These are phyloP conservation scores for Pseudocercospora musae DNA, from an alignment of 2,329 filamentous ascomycete genomes.

Conservation along the genomic window DNA sequence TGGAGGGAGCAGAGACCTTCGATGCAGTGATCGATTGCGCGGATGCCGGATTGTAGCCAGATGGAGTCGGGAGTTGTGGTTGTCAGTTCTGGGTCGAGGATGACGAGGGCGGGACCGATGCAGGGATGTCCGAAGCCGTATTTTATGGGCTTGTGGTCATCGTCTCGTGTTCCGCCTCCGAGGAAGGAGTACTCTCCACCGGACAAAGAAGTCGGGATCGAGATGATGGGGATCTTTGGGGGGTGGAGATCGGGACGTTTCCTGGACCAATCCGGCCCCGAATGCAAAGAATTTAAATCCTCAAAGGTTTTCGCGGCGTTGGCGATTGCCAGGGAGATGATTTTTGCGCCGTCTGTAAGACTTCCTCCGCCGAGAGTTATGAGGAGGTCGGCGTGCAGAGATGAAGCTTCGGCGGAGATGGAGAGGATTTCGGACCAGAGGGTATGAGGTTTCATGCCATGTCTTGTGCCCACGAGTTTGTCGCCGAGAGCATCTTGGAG, in stretches of 20 bases:
- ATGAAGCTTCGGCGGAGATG: slow-evolving; percentile 43
- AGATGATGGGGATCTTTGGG: slow-evolving; percentile 18
- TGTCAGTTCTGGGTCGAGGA: slow-evolving; percentile 55
- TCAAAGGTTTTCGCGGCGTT: slow-evolving; percentile 14
- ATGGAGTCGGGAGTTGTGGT: slow-evolving; percentile 51
- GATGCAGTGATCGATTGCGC: slow-evolving; percentile 57
- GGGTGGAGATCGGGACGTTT: slow-evolving; percentile 2
- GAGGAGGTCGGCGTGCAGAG: slow-evolving; percentile 46
- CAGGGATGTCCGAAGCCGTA: slow-evolving; percentile 26
- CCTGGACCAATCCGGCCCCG: slow-evolving; percentile 11
- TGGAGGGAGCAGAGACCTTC: slow-evolving; percentile 51
- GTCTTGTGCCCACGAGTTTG: slow-evolving; percentile 45
- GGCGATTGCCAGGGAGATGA: slow-evolving; percentile 44
- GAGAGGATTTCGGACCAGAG: slow-evolving; percentile 53
- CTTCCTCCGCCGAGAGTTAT: slow-evolving; percentile 55
- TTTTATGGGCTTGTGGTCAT: slow-evolving; percentile 7
- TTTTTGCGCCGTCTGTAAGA: slow-evolving; percentile 55
- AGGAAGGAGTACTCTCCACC: slow-evolving; percentile 37
- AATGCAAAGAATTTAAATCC: slow-evolving; percentile 10
- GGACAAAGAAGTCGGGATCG: slow-evolving; percentile 21
- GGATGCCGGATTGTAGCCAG: slow-evolving; percentile 58
- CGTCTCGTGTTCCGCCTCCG: slow-evolving; percentile 39
- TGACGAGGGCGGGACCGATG: slow-evolving; percentile 49
- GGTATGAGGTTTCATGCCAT: slow-evolving; percentile 55
- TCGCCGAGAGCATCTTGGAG: slow-evolving; percentile 43